Evolutionary conservation across 2,329 filamentous ascomycete genomes (phyloP), one percentile per base, ranked within the genome.

Genomic region (Penicillium sp.): DNA sequence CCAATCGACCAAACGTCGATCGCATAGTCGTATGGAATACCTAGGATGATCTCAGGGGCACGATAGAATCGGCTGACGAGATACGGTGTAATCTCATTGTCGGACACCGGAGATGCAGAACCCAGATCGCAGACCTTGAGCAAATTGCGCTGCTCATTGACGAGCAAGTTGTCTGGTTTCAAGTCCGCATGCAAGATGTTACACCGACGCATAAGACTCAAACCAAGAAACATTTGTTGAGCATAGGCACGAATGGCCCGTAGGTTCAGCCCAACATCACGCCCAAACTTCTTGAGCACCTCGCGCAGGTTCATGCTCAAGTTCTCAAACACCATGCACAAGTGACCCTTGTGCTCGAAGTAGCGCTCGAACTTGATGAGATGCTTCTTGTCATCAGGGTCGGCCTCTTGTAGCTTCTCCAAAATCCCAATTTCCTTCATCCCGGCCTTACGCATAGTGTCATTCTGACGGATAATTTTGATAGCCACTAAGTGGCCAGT

Each of bases 1-100:
- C 92, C 93, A 50, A 96, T 87, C 6, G 90, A 93, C 92, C 92
- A 98, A 73, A 95, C 85, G 63, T 98, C 92, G 49, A 96, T 86
- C 6, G 84, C 83, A 60, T 90, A 93, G 60, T 95, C 88, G 62
- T 94, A 95, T 7, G 85, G 84, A 71, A 95, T 89, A n/a, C 92
- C 92, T 3, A 98, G 75, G 45, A 98, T 95, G 59, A 98, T 87
- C 68, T 98, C 92, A 2, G 93, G 92, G 3, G 92, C 92, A 44
- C 92, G 84, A 63, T 98, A 98, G 67, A 96, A 98, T 39, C 93
- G 83, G 69, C 88, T 95, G 58, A 96, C 88, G 1, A 98, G 80
- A 59, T 96, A 96, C 9, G 88, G 88, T 1, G 88, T 95, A 45
- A 94, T 84, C 56, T 95, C 87, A 47, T 85, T 92, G 53, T 98